Percentiles rank a stretch among this genome's conserved stretches.
These are phyloP conservation scores for Capsaspora owczarzaki DNA, from an alignment of 78 protist genomes.

Conservation along the genomic window DNA sequence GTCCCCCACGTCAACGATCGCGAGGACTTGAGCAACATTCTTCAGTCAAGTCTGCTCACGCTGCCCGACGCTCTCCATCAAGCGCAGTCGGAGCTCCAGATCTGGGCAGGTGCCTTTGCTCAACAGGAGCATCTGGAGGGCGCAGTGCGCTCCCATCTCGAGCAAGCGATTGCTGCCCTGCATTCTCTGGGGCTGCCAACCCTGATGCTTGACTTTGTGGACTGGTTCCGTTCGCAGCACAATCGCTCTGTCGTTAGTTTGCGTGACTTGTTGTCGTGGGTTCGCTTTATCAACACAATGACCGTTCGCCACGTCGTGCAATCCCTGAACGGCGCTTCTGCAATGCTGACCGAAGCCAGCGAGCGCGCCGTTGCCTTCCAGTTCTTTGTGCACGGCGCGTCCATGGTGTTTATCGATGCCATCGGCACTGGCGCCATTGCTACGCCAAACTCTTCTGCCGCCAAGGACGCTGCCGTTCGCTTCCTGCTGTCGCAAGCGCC, in stretches of 20 bases:
- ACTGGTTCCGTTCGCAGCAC: constrained; percentile 13
- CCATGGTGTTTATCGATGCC: constrained; percentile 80
- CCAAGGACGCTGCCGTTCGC: not conserved
- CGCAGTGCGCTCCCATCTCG: not conserved
- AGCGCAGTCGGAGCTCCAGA: not conserved
- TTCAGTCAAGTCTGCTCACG: constrained; percentile 16
- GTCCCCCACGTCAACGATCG: constrained; percentile 56
- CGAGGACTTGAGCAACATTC: constrained; percentile 50
- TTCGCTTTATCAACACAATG: constrained; percentile 45
- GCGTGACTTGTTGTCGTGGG: constrained; percentile 87
- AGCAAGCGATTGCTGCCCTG: not conserved
- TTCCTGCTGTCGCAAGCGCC: not conserved
- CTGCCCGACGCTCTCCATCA: not conserved
- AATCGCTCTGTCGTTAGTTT: constrained; percentile 14
- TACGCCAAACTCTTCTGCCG: not conserved
- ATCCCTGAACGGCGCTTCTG: no score
- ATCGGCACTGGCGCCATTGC: not conserved
- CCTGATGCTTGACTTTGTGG: constrained; percentile 42
- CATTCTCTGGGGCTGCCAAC: not conserved
- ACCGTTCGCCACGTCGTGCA: no score
- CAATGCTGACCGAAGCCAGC: no score
- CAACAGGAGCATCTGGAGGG: not conserved
- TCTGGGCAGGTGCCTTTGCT: not conserved
- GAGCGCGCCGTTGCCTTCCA: not conserved
- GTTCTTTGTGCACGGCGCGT: constrained; percentile 81